These are phyloP conservation scores for Pseudogymnoascus sp. DNA, from an alignment of 2,329 filamentous ascomycete genomes.

Conservation along the genomic window DNA sequence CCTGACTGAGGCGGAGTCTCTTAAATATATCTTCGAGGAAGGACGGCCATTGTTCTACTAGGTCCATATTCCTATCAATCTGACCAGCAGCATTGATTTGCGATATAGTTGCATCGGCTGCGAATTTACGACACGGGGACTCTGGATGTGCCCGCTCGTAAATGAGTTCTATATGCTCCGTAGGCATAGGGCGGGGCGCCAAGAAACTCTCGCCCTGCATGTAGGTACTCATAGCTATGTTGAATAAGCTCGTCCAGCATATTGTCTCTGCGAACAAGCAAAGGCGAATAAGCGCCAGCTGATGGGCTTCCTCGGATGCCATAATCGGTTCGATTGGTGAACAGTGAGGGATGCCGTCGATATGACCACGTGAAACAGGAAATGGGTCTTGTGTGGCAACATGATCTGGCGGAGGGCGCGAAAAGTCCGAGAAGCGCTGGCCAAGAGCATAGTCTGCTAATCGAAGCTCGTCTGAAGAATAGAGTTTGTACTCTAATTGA, in stretches of 20 bases:
- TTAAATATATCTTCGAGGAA: constrained; percentile 8
- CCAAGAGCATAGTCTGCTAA: not conserved
- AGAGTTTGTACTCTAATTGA: not conserved
- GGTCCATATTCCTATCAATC: constrained; percentile 7
- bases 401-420: not conserved
- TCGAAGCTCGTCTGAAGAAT: constrained; percentile 1
- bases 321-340: not conserved
- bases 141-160: constrained; percentile 13
- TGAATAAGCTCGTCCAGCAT: constrained; percentile 14
- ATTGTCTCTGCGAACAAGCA: constrained; percentile 15
- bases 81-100: not conserved
- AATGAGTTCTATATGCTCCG: constrained; percentile 12
- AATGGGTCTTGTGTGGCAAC: not conserved
- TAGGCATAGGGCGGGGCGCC: not conserved
- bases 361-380: not conserved
- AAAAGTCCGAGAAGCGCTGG: not conserved
- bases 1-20: not conserved
- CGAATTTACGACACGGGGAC: constrained; percentile 11
- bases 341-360: not conserved
- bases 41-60: constrained; percentile 2
- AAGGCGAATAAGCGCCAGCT: constrained; percentile 13
- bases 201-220: constrained; percentile 12
- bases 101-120: constrained; percentile 10
- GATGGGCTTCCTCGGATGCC: constrained; percentile 4
- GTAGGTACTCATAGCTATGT: constrained; percentile 14